A percentile compares a stretch with the other conserved stretches of the same genome.
Evolutionary conservation across 2,329 filamentous ascomycete species (phyloP).

Genomic region (Escovopsis sp.): DNA sequence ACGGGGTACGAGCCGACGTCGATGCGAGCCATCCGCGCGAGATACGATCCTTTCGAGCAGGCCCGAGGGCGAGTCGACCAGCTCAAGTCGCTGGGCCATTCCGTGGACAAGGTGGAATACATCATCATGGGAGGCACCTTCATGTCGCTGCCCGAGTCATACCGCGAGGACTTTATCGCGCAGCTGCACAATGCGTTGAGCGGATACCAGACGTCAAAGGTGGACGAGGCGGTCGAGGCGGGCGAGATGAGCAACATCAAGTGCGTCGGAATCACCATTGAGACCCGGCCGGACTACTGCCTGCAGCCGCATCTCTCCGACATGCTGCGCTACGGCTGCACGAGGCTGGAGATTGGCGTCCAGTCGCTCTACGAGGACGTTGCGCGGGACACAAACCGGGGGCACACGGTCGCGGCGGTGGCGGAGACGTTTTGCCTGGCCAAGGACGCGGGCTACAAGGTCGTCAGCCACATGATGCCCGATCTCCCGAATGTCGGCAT

Average conservation of each 20-base stretch:
- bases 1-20: conserved; percentile 97
- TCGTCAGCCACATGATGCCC: conserved; percentile 99
- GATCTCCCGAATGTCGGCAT: conserved; percentile 96
- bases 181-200: conserved; percentile 94
- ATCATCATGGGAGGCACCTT: conserved; percentile 99
- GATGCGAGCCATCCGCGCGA: conserved; percentile 92
- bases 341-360: conserved; percentile 83
- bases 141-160: conserved; percentile 85
- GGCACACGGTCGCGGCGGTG: conserved; percentile 88
- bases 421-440: conserved; percentile 94
- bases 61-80: conserved; percentile 91
- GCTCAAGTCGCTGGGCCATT: conserved; percentile 88
- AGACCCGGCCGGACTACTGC: conserved; percentile 94
- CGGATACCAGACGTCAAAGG: conserved; percentile 84
- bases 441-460: conserved; percentile 97
- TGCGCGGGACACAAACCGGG: conserved; percentile 91
- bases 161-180: conserved; percentile 85
- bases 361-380: conserved; percentile 97
- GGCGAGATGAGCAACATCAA: conserved; percentile 96
- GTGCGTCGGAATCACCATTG: conserved; percentile 96
- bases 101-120: conserved; percentile 97
- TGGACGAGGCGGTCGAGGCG: conserved; percentile 88
- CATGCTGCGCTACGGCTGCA: conserved; percentile 97
- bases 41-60: conserved; percentile 97
- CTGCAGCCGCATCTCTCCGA: conserved; percentile 86